These are phyloP conservation scores for Fusarium sp. DNA, from an alignment of 2,329 filamentous ascomycete genomes.

Conservation along the genomic window DNA sequence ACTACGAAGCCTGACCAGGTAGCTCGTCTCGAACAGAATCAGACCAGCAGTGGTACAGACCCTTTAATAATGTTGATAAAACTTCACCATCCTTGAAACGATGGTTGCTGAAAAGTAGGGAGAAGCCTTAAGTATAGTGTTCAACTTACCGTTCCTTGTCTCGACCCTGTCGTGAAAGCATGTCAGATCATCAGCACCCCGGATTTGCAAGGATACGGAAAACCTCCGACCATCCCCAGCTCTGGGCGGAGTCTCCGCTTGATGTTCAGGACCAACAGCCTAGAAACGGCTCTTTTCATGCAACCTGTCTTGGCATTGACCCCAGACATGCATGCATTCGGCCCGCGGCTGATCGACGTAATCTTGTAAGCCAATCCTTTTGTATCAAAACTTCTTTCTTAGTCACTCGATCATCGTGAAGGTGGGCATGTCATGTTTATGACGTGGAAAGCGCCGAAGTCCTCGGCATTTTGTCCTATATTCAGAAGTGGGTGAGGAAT, in stretches of 20 bases:
- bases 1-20: background rate
- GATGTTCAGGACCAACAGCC: background rate
- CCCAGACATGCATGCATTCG: slow-evolving; percentile 3
- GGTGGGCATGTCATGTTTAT: background rate
- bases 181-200: background rate
- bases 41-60: background rate
- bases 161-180: background rate
- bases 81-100: background rate
- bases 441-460: background rate
- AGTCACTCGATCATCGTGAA: background rate
- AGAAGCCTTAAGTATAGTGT: too few species aligned
- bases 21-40: background rate
- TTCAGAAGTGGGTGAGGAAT: background rate
- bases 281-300: background rate
- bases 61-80: rapidly evolving
- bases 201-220: background rate
- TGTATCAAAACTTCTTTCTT: background rate
- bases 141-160: background rate
- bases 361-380: background rate
- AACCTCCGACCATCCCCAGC: background rate
- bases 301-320: background rate
- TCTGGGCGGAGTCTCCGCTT: slow-evolving; percentile 19
- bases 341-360: background rate
- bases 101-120: too few species aligned
- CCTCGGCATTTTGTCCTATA: background rate